Conservation (phyloP, 257 asterid genomes). For the Solanum corneliomulleri region DNA sequence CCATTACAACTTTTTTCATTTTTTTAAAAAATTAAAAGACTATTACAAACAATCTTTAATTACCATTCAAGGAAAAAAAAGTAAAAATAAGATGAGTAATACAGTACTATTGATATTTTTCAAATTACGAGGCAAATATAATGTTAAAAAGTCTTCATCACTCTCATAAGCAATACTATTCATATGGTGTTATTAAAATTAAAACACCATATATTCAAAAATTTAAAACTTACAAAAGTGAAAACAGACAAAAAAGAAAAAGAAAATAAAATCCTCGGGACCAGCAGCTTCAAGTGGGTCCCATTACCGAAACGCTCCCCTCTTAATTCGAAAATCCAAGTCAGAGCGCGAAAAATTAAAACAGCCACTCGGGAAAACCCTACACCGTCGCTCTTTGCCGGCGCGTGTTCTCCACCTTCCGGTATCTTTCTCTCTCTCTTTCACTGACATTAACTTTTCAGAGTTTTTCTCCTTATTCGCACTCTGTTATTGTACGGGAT, state of each 20-base stretch:
- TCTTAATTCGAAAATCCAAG: conserved; percentile 36
- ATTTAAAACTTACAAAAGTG: neutral
- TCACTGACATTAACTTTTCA: conserved; percentile 2
- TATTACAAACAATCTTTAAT: no score
- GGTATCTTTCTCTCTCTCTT: neutral
- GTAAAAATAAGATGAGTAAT: no score
- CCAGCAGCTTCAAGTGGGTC: neutral
- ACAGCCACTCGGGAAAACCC: neutral
- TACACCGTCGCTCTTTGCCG: neutral
- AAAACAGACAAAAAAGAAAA: neutral
- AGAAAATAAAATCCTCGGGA: neutral
- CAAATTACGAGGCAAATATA: no score
- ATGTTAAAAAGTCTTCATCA: neutral
- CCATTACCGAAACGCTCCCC: conserved; percentile 20
- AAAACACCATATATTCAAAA: neutral
- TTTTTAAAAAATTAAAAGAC: no score
- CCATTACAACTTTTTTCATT: neutral
- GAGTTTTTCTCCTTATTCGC: conserved; percentile 6
- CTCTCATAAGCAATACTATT: no score
- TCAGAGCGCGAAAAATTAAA: conserved; percentile 49
- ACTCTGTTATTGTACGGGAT: conserved; percentile 22
- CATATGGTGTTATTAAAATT: no score
- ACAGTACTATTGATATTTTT: no score
- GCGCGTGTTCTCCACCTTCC: neutral
- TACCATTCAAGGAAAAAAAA: neutral